Conservation (phyloP, 2,329 filamentous ascomycete species). For the Ophiostoma fasciatum region DNA sequence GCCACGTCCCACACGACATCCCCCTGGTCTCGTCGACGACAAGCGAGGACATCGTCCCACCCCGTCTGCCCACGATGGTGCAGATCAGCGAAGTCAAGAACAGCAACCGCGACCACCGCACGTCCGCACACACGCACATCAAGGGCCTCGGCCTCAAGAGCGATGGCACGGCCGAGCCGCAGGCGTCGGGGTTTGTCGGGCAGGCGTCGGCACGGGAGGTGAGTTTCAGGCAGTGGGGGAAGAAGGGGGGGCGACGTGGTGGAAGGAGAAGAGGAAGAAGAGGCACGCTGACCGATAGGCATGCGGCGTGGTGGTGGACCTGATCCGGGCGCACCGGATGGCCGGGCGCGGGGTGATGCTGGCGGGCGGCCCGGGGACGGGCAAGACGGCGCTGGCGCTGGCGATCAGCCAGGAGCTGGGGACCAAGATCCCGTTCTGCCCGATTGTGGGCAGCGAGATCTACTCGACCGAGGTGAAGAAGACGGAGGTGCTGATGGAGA, state of each 20-base stretch:
- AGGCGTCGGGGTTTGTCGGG: constrained; percentile 75
- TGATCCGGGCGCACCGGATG: constrained; percentile 96
- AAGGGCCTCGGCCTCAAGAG: constrained; percentile 77
- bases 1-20: too few species aligned
- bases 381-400: constrained; percentile 90
- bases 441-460: constrained; percentile 94
- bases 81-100: constrained; percentile 91
- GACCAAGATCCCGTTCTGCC: constrained; percentile 96
- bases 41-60: too few species aligned
- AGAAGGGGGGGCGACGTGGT: neutral
- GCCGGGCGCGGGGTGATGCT: constrained; percentile 85
- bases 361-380: constrained; percentile 86
- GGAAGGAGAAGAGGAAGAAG: neutral
- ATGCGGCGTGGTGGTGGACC: constrained; percentile 86
- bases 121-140: constrained; percentile 95
- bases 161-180: constrained; percentile 73
- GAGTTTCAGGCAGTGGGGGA: constrained; percentile 15
- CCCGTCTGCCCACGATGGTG: constrained; percentile 63
- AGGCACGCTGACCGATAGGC: constrained; percentile 41
- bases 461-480: constrained; percentile 99
- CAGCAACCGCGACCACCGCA: constrained; percentile 88
- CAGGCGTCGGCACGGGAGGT: constrained; percentile 83
- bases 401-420: constrained; percentile 94
- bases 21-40: too few species aligned
- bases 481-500: constrained; percentile 98